Evolutionary conservation across 148 eudicot species (phyloP).

Genomic region (Rhododendron vialii): DNA sequence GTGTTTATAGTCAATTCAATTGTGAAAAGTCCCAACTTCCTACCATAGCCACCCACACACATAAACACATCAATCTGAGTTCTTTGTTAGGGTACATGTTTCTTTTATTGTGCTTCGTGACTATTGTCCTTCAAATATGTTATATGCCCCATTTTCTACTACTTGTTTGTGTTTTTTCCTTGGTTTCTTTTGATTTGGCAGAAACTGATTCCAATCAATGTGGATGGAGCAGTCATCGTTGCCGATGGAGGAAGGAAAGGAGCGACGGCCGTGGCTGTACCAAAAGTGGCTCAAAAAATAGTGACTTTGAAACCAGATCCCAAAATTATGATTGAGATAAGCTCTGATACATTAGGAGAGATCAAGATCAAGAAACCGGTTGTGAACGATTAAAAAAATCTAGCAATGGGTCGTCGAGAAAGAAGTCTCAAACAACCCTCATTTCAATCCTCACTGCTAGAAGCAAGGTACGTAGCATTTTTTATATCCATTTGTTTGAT

Average conservation of each 20-base stretch:
- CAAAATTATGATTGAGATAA: no score
- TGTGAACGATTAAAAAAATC: no score
- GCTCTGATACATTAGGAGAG: no score
- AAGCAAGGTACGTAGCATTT: no score
- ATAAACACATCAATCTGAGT: background rate
- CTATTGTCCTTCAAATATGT: background rate
- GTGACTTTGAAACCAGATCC: no score
- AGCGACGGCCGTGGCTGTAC: slow-evolving; percentile 19
- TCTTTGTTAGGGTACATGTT: background rate
- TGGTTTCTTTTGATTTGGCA: slow-evolving; percentile 7
- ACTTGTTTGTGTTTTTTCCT: background rate
- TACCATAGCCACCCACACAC: background rate
- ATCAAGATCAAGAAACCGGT: no score
- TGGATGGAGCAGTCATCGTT: slow-evolving; percentile 5
- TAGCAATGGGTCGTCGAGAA: no score
- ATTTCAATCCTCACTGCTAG: no score
- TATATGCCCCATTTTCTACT: background rate
- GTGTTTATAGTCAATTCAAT: background rate
- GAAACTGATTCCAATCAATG: slow-evolving; percentile 20
- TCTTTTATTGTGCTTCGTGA: background rate
- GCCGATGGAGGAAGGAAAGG: slow-evolving; percentile 15
- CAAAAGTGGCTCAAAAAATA: background rate
- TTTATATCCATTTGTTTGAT: no score
- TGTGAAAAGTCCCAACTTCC: background rate
- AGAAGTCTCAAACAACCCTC: no score